A percentile compares a stretch with the other conserved stretches of the same genome.
phyloP scores from a whole-genome alignment of 2,329 filamentous ascomycete species.

The Helminthosporium solani region DNA sequence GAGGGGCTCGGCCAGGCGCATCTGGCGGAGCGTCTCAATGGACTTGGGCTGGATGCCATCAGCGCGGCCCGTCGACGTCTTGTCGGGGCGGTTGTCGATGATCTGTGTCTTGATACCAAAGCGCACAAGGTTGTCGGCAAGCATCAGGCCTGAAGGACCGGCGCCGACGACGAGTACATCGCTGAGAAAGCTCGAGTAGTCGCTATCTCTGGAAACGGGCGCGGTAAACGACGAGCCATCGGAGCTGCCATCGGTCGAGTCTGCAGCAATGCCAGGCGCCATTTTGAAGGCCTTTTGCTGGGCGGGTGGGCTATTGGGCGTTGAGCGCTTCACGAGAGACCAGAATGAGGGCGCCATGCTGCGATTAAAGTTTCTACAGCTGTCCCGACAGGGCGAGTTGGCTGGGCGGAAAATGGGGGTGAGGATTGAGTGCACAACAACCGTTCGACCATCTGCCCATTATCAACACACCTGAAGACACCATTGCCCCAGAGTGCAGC shows the following conservation, averaged over 20 bases:
- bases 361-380: conserved; percentile 14
- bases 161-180: conserved; percentile 46
- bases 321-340: conserved; percentile 38
- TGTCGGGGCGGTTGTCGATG: conserved; percentile 67
- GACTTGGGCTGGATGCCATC: conserved; percentile 77
- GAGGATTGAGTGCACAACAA: conserved; percentile 11
- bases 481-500: no score
- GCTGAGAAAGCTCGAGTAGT: conserved; percentile 38
- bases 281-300: conserved; percentile 36
- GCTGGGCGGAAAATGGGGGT: conserved; percentile 35
- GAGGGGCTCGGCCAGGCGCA: conserved; percentile 69
- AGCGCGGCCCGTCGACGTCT: conserved; percentile 67
- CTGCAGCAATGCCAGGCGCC: conserved; percentile 31
- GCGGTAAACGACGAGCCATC: conserved; percentile 16
- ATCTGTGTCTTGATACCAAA: conserved; percentile 67
- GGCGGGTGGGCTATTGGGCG: conserved; percentile 23
- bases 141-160: conserved; percentile 46
- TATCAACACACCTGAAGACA: no score
- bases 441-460: conserved; percentile 26
- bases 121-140: conserved; percentile 58
- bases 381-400: conserved; percentile 1
- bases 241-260: conserved; percentile 31
- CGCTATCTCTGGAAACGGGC: conserved; percentile 14
- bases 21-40: conserved; percentile 73
- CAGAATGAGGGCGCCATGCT: conserved; percentile 37